Percentiles rank a stretch among this genome's conserved stretches.
phyloP scores from a whole-genome alignment of 352 stramenopile species.

The Globisporangium splendens region DNA sequence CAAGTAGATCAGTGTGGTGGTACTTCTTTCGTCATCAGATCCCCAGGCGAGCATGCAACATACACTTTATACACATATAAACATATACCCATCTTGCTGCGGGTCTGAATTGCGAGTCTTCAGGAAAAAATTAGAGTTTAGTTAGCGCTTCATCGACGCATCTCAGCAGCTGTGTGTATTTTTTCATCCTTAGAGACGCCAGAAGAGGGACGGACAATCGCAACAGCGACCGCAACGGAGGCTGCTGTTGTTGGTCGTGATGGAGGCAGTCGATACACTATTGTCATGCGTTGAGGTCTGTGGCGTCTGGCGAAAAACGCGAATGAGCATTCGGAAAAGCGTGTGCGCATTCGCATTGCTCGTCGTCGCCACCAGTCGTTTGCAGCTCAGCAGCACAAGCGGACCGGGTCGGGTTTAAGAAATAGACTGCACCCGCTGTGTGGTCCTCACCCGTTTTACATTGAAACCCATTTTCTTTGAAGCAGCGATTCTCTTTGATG shows the following conservation, averaged over 20 bases:
- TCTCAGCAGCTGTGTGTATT: slow-evolving; percentile 32
- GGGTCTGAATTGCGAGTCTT: slow-evolving; percentile 16
- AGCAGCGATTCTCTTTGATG: no score
- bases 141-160: slow-evolving; percentile 30
- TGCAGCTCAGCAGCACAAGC: no score
- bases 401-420: no score
- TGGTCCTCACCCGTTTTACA: no score
- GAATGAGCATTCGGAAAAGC: no score
- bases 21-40: slow-evolving; percentile 33
- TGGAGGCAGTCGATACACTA: no score
- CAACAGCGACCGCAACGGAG: not conserved
- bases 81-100: not conserved
- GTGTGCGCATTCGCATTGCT: no score
- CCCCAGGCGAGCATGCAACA: slow-evolving; percentile 11
- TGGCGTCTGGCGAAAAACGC: no score
- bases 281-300: no score
- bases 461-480: no score
- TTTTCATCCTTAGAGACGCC: slow-evolving; percentile 41
- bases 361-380: no score
- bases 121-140: slow-evolving; percentile 65
- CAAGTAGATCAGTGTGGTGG: slow-evolving; percentile 38
- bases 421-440: no score
- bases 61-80: slow-evolving; percentile 5
- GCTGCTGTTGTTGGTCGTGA: not conserved
- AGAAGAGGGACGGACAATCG: not conserved